Base-by-base conservation (phyloP, 805 yeast species). In the Candida boidinii region DNA sequence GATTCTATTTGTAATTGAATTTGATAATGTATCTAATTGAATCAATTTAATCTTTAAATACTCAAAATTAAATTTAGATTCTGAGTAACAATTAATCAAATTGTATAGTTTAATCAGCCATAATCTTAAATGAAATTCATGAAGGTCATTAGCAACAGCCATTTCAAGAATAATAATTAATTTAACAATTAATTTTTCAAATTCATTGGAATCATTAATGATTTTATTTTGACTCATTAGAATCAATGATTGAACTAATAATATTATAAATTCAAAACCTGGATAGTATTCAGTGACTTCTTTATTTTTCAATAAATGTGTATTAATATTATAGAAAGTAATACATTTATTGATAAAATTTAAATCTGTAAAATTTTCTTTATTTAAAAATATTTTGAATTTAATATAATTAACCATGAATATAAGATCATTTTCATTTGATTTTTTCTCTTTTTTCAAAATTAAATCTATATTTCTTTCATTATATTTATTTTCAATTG, bases 81-180 rank as follows among this genome's bases (percentile, higher is more conserved):
- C 52, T 2, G 68, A 50, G 21, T 63, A 62, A 8, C 75, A 60
- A 30, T 86, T 86, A 7, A 85, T 46, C 14, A 65, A 48, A 12
- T 70, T 62, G 53, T 81, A 83, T 3, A 85, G 49, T 20, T 73
- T 66, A 30, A 82, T 66, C 23, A 87, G 59, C 88, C 92, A 83
- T 7, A 84, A 54, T 34, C 76, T 66, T 15, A 83, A 58, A 44
- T 76, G 78, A 49, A 76, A 84, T 48, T 88, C 88, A 39, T 78
- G 74, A n/a, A 69, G 68, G 49, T 87, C 95, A 7, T 57, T 49
- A 7, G 44, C 29, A 10, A 69, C 58, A 3, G 78, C 72, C 13
- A 63, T 53, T 46, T 82, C 86, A n/a, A 88, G 56, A 4, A 81
- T 52, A 1, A 70, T 45, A 8, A 79, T 60, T 7, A 73, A 61